Conservation (phyloP, 2,329 filamentous ascomycete genomes). For the Trichoderma pleuroti region DNA sequence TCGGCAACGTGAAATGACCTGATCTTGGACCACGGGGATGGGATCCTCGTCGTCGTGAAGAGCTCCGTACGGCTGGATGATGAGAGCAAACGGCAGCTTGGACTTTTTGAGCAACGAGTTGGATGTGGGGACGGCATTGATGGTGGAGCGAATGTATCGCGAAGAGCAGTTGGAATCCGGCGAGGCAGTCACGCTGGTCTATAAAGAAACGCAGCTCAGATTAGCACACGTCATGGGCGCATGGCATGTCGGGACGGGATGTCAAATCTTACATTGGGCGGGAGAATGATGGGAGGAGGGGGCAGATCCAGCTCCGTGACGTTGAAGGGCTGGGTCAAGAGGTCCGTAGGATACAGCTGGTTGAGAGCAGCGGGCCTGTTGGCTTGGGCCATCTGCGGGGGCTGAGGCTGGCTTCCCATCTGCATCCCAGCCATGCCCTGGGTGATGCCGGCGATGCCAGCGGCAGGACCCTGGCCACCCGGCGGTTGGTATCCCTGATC, state of each 20-base stretch:
- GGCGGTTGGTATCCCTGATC: conserved; percentile 62
- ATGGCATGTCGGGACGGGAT: not conserved
- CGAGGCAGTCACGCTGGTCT: conserved; percentile 89
- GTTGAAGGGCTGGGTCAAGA: conserved; percentile 90
- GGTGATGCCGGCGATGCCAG: conserved; percentile 68
- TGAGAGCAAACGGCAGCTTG: conserved; percentile 87
- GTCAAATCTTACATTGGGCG: conserved; percentile 70
- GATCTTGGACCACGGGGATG: conserved; percentile 89
- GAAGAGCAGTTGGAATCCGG: conserved; percentile 86
- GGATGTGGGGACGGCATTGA: conserved; percentile 91
- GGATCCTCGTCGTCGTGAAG: conserved; percentile 90
- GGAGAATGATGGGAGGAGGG: conserved; percentile 85
- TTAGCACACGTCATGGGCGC: conserved; percentile 34
- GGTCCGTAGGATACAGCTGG: conserved; percentile 86
- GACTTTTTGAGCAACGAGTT: conserved; percentile 94
- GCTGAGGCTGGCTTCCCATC: conserved; percentile 55
- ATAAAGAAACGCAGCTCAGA: conserved; percentile 21
- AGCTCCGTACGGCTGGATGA: conserved; percentile 92
- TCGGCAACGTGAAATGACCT: conserved; percentile 94
- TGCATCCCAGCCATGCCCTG: conserved; percentile 84
- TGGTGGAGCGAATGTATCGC: conserved; percentile 90
- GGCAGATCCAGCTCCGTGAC: conserved; percentile 88
- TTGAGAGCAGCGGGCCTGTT: conserved; percentile 60
- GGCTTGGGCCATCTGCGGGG: conserved; percentile 38
- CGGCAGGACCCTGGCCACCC: conserved; percentile 36